Evolutionary conservation across 2,329 filamentous ascomycete species (phyloP).

Genomic region (Cytospora chrysosperma): DNA sequence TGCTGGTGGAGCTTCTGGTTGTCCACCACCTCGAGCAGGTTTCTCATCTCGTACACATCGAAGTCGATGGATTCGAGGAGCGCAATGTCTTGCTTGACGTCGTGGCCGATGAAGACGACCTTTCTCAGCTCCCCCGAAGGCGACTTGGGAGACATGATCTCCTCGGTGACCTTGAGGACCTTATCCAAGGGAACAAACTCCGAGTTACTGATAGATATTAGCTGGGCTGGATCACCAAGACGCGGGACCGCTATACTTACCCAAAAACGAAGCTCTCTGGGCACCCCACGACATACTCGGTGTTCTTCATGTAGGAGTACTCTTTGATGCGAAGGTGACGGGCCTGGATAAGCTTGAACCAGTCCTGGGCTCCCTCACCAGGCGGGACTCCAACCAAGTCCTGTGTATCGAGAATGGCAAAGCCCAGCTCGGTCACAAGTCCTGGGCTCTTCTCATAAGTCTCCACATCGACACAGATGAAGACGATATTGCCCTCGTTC

Average conservation of each 20-base stretch:
- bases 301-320: constrained; percentile 64
- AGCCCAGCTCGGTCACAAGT: constrained; percentile 79
- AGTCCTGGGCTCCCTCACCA: constrained; percentile 61
- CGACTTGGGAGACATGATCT: constrained; percentile 36
- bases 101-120: constrained; percentile 83
- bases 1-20: constrained; percentile 70
- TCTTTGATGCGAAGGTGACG: constrained; percentile 79
- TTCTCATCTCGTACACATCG: constrained; percentile 51
- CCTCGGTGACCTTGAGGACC: constrained; percentile 36
- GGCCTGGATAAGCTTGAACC: constrained; percentile 65
- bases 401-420: constrained; percentile 74
- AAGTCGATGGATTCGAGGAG: constrained; percentile 68
- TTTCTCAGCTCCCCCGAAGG: constrained; percentile 27
- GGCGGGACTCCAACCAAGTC: constrained; percentile 55
- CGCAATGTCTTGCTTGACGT: constrained; percentile 63
- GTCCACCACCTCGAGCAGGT: constrained; percentile 67
- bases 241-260: constrained; percentile 39
- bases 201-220: constrained; percentile 38
- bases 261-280: constrained; percentile 76
- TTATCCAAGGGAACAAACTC: constrained; percentile 39
- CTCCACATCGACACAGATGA: constrained; percentile 82
- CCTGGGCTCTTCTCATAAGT: constrained; percentile 67
- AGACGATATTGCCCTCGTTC: constrained; percentile 59
- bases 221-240: background rate
- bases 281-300: constrained; percentile 67